phyloP scores from a whole-genome alignment of 352 stramenopile genomes.

The Globisporangium solare region DNA sequence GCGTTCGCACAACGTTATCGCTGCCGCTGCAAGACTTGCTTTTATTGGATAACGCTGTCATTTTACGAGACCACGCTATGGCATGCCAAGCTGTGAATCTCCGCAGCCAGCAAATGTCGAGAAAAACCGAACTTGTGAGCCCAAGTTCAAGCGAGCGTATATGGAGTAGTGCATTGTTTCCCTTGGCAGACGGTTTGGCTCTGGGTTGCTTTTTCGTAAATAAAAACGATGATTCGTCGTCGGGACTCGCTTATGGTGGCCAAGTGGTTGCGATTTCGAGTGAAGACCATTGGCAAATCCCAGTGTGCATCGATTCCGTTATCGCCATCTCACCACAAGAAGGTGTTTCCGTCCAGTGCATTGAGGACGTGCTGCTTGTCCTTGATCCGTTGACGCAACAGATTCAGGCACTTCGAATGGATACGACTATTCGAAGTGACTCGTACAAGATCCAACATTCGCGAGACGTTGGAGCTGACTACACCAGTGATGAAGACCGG shows the following conservation, averaged over 20 bases:
- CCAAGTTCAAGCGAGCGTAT: background rate
- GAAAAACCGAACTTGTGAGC: conserved; percentile 10
- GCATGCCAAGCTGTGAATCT: conserved; percentile 36
- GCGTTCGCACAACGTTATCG: conserved; percentile 11
- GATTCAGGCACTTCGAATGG: conserved; percentile 14
- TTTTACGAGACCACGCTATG: conserved; percentile 24
- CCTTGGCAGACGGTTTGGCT: conserved; percentile 23
- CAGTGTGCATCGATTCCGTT: conserved; percentile 14
- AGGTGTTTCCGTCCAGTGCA: conserved; percentile 12
- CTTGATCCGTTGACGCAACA: conserved; percentile 16
- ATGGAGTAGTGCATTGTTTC: conserved; percentile 16
- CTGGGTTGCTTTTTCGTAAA: conserved; percentile 13
- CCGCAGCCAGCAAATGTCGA: conserved; percentile 36
- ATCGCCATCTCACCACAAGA: conserved; percentile 9
- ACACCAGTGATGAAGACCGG: background rate
- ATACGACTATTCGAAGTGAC: conserved; percentile 40
- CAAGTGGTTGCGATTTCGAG: conserved; percentile 12
- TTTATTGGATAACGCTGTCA: conserved; percentile 14
- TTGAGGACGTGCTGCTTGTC: conserved; percentile 26
- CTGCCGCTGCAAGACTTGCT: conserved; percentile 7
- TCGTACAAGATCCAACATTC: conserved; percentile 39
- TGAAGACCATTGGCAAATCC: conserved; percentile 30
- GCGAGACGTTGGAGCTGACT: background rate
- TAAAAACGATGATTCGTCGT: background rate
- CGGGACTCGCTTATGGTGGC: background rate